Evolutionary conservation across 108 stramenopile genomes (phyloP).

Genomic region (Cylindrotheca fusiformis): DNA sequence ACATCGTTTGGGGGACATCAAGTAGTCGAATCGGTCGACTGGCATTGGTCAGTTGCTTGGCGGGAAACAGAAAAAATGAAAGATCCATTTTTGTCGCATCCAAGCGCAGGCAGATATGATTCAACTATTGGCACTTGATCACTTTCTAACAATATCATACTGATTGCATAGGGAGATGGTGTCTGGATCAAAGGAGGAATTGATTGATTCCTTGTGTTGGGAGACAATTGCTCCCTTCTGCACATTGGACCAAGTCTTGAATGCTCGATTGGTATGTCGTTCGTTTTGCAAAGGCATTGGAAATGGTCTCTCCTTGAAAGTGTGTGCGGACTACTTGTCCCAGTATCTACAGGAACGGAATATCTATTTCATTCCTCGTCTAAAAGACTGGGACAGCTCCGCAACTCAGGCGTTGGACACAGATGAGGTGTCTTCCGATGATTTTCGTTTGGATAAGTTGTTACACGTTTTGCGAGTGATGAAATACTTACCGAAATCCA

Average conservation of each 20-base stretch:
- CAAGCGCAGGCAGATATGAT: background rate
- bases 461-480: background rate
- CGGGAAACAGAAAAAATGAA: slow-evolving; percentile 78
- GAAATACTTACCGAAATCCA: background rate
- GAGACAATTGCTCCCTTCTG: slow-evolving; percentile 1
- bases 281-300: background rate
- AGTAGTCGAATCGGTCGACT: slow-evolving; percentile 62
- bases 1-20: slow-evolving; percentile 85
- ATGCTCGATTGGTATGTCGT: background rate
- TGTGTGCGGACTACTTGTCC: background rate
- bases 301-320: background rate
- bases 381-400: background rate
- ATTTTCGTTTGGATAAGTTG: background rate
- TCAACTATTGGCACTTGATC: too few species aligned
- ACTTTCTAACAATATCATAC: too few species aligned
- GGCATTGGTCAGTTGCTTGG: slow-evolving; percentile 13
- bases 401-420: slow-evolving; percentile 1
- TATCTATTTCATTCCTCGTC: background rate
- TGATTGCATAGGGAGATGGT: too few species aligned
- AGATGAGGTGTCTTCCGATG: background rate
- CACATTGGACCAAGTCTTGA: background rate
- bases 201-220: slow-evolving; percentile 3
- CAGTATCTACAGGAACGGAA: background rate
- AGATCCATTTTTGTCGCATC: slow-evolving; percentile 70
- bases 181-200: too few species aligned